These are phyloP conservation scores for Gryganskiella cystojenkinii DNA, from an alignment of 192 early-diverging fungal genomes.

Conservation along the genomic window DNA sequence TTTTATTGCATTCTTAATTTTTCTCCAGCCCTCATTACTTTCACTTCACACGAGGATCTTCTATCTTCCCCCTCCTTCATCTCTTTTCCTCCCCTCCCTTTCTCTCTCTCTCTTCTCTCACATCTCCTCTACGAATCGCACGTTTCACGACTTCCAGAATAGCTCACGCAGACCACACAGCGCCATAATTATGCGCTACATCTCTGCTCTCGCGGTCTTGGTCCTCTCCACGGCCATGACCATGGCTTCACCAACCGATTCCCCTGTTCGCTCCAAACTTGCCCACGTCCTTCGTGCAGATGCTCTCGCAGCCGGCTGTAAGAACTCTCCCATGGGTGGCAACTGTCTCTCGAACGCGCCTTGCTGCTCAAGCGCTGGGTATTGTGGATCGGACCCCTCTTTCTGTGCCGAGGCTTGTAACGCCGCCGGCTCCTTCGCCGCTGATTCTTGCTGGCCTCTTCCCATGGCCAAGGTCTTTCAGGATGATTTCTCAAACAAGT, in stretches of 20 bases:
- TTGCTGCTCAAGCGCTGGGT: slow-evolving; percentile 37
- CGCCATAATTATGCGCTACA: slow-evolving; percentile 11
- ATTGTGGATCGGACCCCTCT: slow-evolving; percentile 43
- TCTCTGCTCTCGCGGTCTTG: slow-evolving; percentile 12
- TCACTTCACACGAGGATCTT: background rate
- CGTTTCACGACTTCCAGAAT: background rate
- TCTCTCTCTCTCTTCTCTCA: background rate
- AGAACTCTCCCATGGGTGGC: slow-evolving; percentile 31
- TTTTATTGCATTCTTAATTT: background rate
- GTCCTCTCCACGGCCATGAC: slow-evolving; percentile 24
- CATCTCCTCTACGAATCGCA: background rate
- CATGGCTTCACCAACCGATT: slow-evolving; percentile 2
- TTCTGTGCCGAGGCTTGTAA: slow-evolving; percentile 39
- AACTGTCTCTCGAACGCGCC: slow-evolving; percentile 25
- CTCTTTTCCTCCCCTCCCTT: background rate
- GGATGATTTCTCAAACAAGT: slow-evolving; percentile 42
- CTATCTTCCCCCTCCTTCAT: background rate
- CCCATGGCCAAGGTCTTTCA: slow-evolving; percentile 32
- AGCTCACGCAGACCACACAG: too few species aligned
- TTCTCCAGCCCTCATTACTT: background rate
- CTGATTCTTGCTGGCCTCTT: slow-evolving; percentile 48
- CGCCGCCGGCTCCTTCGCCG: slow-evolving; percentile 19
- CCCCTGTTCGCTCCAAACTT: slow-evolving; percentile 2
- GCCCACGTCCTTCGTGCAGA: background rate
- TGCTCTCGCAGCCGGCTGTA: slow-evolving; percentile 8